These are phyloP conservation scores for Bremia lactucae DNA, from an alignment of 352 stramenopile species.

Conservation along the genomic window DNA sequence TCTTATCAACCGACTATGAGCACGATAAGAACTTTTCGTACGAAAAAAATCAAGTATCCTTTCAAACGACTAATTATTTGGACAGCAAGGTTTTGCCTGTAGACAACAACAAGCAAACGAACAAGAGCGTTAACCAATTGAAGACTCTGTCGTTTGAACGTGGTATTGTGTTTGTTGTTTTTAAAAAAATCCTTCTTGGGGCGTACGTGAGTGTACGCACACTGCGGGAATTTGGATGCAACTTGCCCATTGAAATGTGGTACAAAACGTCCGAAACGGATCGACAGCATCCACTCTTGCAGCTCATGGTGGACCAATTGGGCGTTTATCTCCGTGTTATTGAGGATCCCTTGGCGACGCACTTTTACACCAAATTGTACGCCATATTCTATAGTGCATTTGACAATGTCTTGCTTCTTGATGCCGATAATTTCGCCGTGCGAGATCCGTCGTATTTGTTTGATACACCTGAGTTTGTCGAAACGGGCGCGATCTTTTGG, in stretches of 20 bases:
- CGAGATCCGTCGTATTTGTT: slow-evolving; percentile 60
- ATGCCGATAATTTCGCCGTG: slow-evolving; percentile 51
- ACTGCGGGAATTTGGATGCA: slow-evolving; percentile 33
- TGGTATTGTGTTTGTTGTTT: slow-evolving; percentile 54
- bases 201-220: slow-evolving; percentile 48
- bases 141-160: slow-evolving; percentile 25
- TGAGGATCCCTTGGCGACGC: slow-evolving; percentile 24
- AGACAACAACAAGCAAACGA: slow-evolving; percentile 16
- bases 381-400: slow-evolving; percentile 46
- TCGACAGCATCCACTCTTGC: slow-evolving; percentile 26
- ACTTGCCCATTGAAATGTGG: slow-evolving; percentile 50
- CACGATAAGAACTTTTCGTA: slow-evolving; percentile 39
- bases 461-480: slow-evolving; percentile 36
- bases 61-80: slow-evolving; percentile 16
- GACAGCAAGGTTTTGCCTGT: slow-evolving; percentile 21
- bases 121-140: slow-evolving; percentile 18
- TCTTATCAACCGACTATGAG: slow-evolving; percentile 38
- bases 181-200: slow-evolving; percentile 43
- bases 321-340: slow-evolving; percentile 38
- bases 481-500: slow-evolving; percentile 69
- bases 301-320: slow-evolving; percentile 26
- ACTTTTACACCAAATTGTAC: slow-evolving; percentile 50
- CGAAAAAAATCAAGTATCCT: slow-evolving; percentile 12
- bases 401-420: slow-evolving; percentile 42
- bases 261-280: slow-evolving; percentile 32